Evolutionary conservation across 2,329 filamentous ascomycete species (phyloP).

Genomic region (Aspergillus transmontanensis): DNA sequence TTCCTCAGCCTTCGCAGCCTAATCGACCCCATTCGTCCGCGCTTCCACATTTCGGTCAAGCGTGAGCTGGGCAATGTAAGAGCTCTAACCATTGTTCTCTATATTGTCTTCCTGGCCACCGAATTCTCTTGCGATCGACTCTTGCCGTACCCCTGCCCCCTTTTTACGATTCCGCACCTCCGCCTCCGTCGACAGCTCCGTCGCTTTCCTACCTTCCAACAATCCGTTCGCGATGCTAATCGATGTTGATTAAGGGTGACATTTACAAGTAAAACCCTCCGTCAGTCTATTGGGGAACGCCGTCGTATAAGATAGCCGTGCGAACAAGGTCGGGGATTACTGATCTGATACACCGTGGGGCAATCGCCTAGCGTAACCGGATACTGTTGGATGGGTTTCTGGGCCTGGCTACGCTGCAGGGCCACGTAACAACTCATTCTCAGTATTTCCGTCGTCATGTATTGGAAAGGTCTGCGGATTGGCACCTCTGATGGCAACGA

Average conservation of each 20-base stretch:
- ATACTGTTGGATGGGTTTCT: constrained; percentile 25
- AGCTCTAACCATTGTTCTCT: background rate
- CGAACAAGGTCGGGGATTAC: background rate
- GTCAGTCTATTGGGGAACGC: constrained; percentile 9
- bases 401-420: constrained; percentile 19
- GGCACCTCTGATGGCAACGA: constrained; percentile 35
- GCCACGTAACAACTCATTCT: constrained; percentile 19
- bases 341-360: constrained; percentile 1
- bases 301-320: background rate
- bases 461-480: constrained; percentile 44
- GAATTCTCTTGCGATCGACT: constrained; percentile 18
- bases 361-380: background rate
- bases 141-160: constrained; percentile 18
- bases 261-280: constrained; percentile 4
- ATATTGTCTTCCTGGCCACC: background rate
- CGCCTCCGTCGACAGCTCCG: constrained; percentile 3
- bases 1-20: constrained; percentile 1
- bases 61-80: constrained; percentile 17
- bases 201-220: constrained; percentile 4
- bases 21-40: constrained; percentile 2
- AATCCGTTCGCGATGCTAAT: constrained; percentile 20
- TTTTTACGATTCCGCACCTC: constrained; percentile 19
- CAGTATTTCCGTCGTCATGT: constrained; percentile 35
- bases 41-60: background rate
- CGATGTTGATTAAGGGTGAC: constrained; percentile 17